Evolutionary conservation across 2,329 filamentous ascomycete genomes (phyloP).

Genomic region (Dactylella cylindrospora): DNA sequence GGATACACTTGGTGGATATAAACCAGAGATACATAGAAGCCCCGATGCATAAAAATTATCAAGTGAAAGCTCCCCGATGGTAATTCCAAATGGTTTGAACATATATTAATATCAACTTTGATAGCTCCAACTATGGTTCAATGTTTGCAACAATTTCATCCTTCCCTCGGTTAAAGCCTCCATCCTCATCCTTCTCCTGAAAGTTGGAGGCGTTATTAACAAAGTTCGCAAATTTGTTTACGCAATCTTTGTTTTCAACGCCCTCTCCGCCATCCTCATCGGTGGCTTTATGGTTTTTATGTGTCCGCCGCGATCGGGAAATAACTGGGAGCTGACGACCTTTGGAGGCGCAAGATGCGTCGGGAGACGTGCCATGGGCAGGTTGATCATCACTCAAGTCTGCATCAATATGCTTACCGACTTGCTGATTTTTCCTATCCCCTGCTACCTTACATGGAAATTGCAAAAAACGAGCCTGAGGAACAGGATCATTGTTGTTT

Average conservation of each 20-base stretch:
- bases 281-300: conserved; percentile 53
- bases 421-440: conserved; percentile 53
- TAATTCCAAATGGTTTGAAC: conserved; percentile 20
- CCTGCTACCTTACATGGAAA: conserved; percentile 53
- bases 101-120: neutral
- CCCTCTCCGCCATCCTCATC: conserved; percentile 51
- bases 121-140: conserved; percentile 52
- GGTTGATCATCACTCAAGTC: conserved; percentile 53
- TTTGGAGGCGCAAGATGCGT: conserved; percentile 53
- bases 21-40: conserved; percentile 23
- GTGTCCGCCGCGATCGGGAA: conserved; percentile 52
- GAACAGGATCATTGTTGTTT: conserved; percentile 52
- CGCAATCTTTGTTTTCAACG: conserved; percentile 51
- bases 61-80: conserved; percentile 50
- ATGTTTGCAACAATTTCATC: conserved; percentile 53
- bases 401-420: conserved; percentile 54
- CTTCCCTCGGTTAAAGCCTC: conserved; percentile 53
- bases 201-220: conserved; percentile 52
- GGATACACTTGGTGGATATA: conserved; percentile 38
- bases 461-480: conserved; percentile 53
- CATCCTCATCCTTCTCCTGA: conserved; percentile 52
- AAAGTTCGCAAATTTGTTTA: conserved; percentile 52
- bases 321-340: conserved; percentile 52
- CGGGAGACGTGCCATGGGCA: conserved; percentile 51
- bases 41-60: conserved; percentile 49